Percentiles rank a stretch among this genome's conserved stretches.
Conservation (phyloP, 2,329 filamentous ascomycete species). For the Fusarium nanum region DNA sequence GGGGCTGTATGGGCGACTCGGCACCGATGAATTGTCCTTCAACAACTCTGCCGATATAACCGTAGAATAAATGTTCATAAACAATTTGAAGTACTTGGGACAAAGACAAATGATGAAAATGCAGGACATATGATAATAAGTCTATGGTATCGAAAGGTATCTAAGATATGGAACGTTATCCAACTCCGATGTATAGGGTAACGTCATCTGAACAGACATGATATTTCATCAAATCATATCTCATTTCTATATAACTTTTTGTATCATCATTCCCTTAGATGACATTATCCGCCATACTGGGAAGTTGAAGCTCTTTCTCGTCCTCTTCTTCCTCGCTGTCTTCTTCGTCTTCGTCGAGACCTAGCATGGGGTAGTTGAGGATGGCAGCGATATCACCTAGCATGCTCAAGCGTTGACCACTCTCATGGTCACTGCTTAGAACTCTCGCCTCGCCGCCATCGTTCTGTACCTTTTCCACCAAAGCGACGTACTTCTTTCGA, state of each 20-base stretch:
- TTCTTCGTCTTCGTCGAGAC: conserved; percentile 78
- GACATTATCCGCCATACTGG: conserved; percentile 46
- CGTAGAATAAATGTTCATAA: background rate
- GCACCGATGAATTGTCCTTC: background rate
- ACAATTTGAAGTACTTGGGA: background rate
- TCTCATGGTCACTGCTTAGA: conserved; percentile 95
- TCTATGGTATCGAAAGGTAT: background rate
- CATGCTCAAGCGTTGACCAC: conserved; percentile 84
- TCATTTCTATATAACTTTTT: conserved; percentile 25
- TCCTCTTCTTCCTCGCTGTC: conserved; percentile 51
- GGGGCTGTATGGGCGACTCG: background rate
- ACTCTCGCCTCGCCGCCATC: conserved; percentile 89
- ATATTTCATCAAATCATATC: conserved; percentile 12
- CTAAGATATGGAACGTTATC: background rate
- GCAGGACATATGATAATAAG: background rate
- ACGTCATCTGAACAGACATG: background rate
- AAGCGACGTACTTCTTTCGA: conserved; percentile 81
- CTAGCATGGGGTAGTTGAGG: conserved; percentile 86
- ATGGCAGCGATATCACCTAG: conserved; percentile 91
- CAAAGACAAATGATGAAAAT: background rate
- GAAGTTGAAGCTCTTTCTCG: conserved; percentile 16
- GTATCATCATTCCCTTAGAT: conserved; percentile 41
- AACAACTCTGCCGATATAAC: background rate
- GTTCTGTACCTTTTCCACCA: conserved; percentile 89
- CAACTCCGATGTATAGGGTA: conserved; percentile 5